Percentiles rank a stretch among this genome's conserved stretches.
Conservation (phyloP, 768 basidiomycete species). For the Mycena rebaudengoi region DNA sequence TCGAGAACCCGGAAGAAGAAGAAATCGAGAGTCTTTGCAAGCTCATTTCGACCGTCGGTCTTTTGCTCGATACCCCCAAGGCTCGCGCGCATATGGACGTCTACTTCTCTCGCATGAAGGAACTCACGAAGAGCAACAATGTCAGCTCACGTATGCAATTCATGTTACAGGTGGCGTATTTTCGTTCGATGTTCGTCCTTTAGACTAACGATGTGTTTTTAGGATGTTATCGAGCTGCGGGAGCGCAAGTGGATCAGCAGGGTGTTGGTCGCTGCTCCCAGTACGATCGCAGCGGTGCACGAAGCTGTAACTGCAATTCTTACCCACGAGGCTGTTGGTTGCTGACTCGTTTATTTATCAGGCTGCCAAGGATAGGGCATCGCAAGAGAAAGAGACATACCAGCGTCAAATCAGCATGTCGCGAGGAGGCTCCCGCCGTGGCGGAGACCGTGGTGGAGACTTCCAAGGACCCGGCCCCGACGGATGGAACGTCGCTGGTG, state of each 20-base stretch:
- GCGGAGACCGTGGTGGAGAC: conserved; percentile 72
- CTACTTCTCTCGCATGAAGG: conserved; percentile 92
- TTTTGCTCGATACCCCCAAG: conserved; percentile 81
- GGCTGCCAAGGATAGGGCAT: conserved; percentile 86
- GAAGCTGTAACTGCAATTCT: conserved; percentile 67
- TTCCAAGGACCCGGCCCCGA: conserved; percentile 72
- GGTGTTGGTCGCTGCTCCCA: conserved; percentile 76
- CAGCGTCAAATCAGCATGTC: conserved; percentile 81
- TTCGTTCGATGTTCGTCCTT: conserved; percentile 1
- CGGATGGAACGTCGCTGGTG: conserved; percentile 80
- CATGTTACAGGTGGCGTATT: conserved; percentile 85
- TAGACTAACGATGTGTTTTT: conserved; percentile 15
- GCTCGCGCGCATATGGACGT: conserved; percentile 89
- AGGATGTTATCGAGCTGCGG: conserved; percentile 94
- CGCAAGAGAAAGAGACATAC: conserved; percentile 65
- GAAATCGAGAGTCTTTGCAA: conserved; percentile 97
- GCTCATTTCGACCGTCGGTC: conserved; percentile 89
- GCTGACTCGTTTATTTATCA: conserved; percentile 38
- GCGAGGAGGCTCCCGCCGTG: conserved; percentile 89
- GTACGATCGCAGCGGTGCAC: conserved; percentile 90
- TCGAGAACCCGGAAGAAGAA: conserved; percentile 96
- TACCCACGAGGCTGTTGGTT: conserved; percentile 4
- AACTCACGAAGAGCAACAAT: conserved; percentile 75
- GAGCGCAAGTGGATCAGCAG: conserved; percentile 83
- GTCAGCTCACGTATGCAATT: conserved; percentile 91